These are phyloP conservation scores for Eragrostis nindensis DNA, from an alignment of 176 grass and related monocot genomes.

Conservation along the genomic window DNA sequence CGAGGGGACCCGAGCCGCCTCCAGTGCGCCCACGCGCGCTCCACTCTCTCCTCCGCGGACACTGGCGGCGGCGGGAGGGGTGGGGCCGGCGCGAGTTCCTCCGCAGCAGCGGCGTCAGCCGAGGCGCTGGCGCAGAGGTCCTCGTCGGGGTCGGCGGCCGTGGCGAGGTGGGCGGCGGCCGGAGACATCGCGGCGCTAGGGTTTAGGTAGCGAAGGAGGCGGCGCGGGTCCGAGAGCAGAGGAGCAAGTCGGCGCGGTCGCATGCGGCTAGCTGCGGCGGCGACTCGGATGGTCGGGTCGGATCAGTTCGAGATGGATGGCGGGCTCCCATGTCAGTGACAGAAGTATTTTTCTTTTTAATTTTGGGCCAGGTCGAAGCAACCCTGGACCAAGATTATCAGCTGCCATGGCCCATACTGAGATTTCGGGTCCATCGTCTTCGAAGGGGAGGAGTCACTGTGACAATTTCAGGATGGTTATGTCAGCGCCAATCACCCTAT, in stretches of 20 bases:
- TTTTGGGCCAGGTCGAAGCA: neutral
- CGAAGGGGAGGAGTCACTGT: neutral
- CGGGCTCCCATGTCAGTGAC: neutral
- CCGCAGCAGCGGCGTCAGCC: neutral
- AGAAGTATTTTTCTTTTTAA: neutral
- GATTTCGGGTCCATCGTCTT: neutral
- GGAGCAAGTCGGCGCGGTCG: conserved; percentile 17
- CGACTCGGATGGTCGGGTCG: neutral
- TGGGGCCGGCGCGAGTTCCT: conserved; percentile 11
- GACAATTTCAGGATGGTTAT: too few relatives aligned
- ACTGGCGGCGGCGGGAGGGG: conserved; percentile 36
- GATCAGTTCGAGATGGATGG: too few relatives aligned
- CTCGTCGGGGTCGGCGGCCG: conserved; percentile 46
- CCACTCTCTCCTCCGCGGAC: conserved; percentile 52
- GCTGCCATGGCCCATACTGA: neutral
- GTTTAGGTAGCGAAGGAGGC: conserved; percentile 55
- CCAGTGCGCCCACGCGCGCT: conserved; percentile 95
- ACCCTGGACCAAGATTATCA: neutral
- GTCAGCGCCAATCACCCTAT: neutral
- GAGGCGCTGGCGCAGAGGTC: conserved; percentile 33
- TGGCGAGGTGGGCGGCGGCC: conserved; percentile 42
- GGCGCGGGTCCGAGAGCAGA: conserved; percentile 32
- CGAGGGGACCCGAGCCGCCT: conserved; percentile 62
- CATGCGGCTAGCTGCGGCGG: conserved; percentile 29
- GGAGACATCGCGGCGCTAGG: conserved; percentile 67